Conservation (phyloP, 129 eudicot genomes). For the Apium graveolens region DNA sequence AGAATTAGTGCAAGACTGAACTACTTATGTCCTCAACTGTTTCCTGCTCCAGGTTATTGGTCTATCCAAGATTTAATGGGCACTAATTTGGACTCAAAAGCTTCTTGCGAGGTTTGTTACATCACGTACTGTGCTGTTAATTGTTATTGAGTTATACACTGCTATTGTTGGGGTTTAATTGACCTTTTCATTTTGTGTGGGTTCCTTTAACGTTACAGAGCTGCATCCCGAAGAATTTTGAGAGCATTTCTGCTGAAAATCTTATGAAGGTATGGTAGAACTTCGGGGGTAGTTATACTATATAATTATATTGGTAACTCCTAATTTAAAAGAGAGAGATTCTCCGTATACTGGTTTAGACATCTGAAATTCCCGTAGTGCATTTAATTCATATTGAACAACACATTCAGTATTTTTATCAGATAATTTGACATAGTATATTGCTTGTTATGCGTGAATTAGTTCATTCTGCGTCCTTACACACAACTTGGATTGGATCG, state of each 20-base stretch:
- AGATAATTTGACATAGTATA: not conserved
- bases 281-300: not conserved
- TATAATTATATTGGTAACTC: not conserved
- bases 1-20: conserved; percentile 69
- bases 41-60: conserved; percentile 97
- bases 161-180: conserved; percentile 2
- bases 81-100: conserved; percentile 2
- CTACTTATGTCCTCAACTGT: conserved; percentile 82
- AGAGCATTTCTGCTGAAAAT: conserved; percentile 63
- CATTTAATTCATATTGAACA: not conserved
- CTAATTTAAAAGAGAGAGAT: not conserved
- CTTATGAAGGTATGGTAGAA: conserved; percentile 78
- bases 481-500: conserved; percentile 74
- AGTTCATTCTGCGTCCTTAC: conserved; percentile 80
- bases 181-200: not conserved
- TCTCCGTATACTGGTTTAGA: not conserved
- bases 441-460: conserved; percentile 15
- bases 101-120: conserved; percentile 35
- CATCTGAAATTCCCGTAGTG: not conserved
- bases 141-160: not conserved
- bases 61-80: conserved; percentile 27
- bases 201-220: conserved; percentile 34
- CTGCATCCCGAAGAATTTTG: conserved; percentile 25
- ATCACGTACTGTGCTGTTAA: not conserved
- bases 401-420: not conserved